Conservation (phyloP, 2,329 filamentous ascomycete species). For the Curvularia lunata region DNA sequence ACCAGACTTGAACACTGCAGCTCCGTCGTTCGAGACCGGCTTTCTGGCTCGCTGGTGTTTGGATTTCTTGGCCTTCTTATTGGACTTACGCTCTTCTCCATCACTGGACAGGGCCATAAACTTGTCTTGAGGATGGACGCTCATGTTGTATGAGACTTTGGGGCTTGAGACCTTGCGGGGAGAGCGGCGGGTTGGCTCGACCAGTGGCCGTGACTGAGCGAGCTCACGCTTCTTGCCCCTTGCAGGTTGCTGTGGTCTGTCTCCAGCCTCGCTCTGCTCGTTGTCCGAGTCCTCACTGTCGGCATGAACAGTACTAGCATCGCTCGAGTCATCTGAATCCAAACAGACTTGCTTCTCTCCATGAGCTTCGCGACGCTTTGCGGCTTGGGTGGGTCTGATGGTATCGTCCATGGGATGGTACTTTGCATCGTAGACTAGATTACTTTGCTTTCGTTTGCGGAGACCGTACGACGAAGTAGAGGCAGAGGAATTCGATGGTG, state of each 20-base stretch:
- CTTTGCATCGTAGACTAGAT: constrained; percentile 39
- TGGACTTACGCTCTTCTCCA: not conserved
- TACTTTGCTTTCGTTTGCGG: constrained; percentile 21
- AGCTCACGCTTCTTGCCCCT: constrained; percentile 22
- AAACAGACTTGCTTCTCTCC: constrained; percentile 13
- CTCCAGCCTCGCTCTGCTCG: constrained; percentile 14
- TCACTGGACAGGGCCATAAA: constrained; percentile 20
- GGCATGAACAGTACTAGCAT: constrained; percentile 3
- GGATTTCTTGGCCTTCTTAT: constrained; percentile 4
- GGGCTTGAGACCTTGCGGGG: constrained; percentile 26
- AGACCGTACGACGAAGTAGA: constrained; percentile 19
- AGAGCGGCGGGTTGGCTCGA: constrained; percentile 30
- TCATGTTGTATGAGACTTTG: constrained; percentile 34
- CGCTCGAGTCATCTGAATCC: constrained; percentile 7
- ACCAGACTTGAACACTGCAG: not conserved
- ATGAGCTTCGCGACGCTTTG: constrained; percentile 35
- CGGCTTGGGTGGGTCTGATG: constrained; percentile 36
- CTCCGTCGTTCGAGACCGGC: not conserved
- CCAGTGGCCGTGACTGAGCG: not conserved
- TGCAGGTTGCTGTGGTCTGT: constrained; percentile 1
- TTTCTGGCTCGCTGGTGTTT: not conserved
- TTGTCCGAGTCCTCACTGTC: constrained; percentile 8
- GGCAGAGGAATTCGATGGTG: constrained; percentile 9
- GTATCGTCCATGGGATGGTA: constrained; percentile 46
- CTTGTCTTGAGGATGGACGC: constrained; percentile 40